These are phyloP conservation scores for Proteromonas lacertae DNA, from an alignment of 352 stramenopile genomes.

Conservation along the genomic window DNA sequence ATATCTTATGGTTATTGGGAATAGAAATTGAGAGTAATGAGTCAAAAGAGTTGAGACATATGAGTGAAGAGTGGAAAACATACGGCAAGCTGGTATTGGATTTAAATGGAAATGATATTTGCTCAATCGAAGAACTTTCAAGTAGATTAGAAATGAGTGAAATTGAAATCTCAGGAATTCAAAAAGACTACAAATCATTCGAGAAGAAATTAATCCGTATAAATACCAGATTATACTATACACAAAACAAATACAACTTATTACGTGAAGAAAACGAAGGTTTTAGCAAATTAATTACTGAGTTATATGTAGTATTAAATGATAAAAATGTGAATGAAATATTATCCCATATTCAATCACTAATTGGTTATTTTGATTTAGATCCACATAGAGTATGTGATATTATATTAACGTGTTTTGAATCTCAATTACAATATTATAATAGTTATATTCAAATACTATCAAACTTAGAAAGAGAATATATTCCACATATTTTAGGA, in stretches of 20 bases:
- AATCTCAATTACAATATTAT: conserved; percentile 37
- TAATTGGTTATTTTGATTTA: conserved; percentile 47
- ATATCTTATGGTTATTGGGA: too few relatives aligned
- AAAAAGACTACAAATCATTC: too few relatives aligned
- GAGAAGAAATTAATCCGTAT: conserved; percentile 12
- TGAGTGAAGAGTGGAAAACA: too few relatives aligned
- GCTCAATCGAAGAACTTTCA: too few relatives aligned
- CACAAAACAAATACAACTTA: conserved; percentile 80
- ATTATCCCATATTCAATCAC: neutral
- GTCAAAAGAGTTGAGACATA: too few relatives aligned
- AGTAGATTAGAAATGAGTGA: too few relatives aligned
- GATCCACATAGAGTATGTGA: conserved; percentile 76
- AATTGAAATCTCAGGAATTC: too few relatives aligned
- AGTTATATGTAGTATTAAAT: conserved; percentile 6
- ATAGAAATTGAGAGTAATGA: too few relatives aligned
- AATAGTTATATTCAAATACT: conserved; percentile 28
- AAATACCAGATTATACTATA: conserved; percentile 39
- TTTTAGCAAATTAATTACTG: conserved; percentile 50
- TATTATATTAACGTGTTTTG: conserved; percentile 53
- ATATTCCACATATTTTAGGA: conserved; percentile 42
- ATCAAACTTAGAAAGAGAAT: conserved; percentile 25
- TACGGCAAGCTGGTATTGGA: too few relatives aligned
- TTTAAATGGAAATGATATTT: too few relatives aligned
- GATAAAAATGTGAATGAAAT: neutral
- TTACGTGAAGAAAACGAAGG: conserved; percentile 75